Conservation (phyloP, 345 rosid species). For the Pistacia atlantica region DNA sequence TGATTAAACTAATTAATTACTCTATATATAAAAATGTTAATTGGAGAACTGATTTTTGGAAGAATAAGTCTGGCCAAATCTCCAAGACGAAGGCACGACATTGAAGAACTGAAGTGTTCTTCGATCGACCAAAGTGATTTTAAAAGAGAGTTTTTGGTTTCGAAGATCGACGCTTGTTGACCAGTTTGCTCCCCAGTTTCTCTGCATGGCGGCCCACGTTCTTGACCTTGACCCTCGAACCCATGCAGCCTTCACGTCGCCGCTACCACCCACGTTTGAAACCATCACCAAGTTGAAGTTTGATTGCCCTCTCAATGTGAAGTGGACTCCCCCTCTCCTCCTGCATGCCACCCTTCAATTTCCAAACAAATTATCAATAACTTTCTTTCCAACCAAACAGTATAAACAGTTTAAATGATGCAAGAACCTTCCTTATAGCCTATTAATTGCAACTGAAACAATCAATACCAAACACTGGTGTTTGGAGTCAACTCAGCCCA, state of each 20-base stretch:
- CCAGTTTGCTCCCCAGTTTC: constrained; percentile 90
- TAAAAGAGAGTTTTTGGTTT: constrained; percentile 59
- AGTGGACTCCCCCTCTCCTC: constrained; percentile 78
- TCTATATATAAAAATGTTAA: background rate
- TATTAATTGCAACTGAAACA: too few species aligned
- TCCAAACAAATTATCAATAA: background rate
- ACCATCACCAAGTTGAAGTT: constrained; percentile 75
- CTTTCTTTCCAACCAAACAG: too few species aligned
- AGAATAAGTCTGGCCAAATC: constrained; percentile 78
- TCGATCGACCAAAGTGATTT: constrained; percentile 56
- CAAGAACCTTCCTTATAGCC: too few species aligned
- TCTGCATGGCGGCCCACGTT: constrained; percentile 57
- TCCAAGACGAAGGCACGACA: constrained; percentile 67
- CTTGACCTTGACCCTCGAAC: constrained; percentile 59
- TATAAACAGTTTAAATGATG: too few species aligned
- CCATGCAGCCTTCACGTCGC: constrained; percentile 65
- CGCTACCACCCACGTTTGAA: constrained; percentile 74
- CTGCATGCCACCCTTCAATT: constrained; percentile 60
- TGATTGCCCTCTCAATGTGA: constrained; percentile 76
- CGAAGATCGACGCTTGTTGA: constrained; percentile 59
- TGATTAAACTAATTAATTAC: background rate
- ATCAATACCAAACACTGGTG: too few species aligned
- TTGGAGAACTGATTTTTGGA: constrained; percentile 50
- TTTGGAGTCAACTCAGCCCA: too few species aligned
- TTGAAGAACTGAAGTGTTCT: constrained; percentile 51